phyloP scores from a whole-genome alignment of 1,139 yeast genomes.

The Yamadazyma membranifaciens region DNA sequence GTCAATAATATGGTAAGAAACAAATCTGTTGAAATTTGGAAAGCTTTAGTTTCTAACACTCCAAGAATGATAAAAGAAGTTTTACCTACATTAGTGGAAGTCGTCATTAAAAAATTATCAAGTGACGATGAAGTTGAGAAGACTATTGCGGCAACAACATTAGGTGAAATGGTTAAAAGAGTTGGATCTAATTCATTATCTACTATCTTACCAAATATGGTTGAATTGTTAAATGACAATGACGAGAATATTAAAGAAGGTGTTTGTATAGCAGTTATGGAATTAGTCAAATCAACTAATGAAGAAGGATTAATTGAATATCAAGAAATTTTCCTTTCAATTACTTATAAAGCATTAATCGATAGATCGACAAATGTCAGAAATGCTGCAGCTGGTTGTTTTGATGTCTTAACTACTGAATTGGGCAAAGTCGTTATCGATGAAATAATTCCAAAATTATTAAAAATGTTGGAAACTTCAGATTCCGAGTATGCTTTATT shows the following conservation, averaged over 20 bases:
- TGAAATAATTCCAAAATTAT: constrained; percentile 80
- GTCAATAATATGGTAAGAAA: constrained; percentile 82
- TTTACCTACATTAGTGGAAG: constrained; percentile 75
- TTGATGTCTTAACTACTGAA: constrained; percentile 78
- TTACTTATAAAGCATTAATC: constrained; percentile 76
- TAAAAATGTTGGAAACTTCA: constrained; percentile 56
- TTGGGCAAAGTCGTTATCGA: constrained; percentile 87
- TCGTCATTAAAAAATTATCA: constrained; percentile 81
- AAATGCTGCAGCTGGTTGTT: constrained; percentile 88
- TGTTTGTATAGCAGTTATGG: constrained; percentile 89
- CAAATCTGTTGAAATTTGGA: constrained; percentile 96
- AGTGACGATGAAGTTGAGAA: constrained; percentile 77
- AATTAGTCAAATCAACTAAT: constrained; percentile 75
- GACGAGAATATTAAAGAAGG: constrained; percentile 84
- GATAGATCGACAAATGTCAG: constrained; percentile 75
- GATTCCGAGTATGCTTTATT: constrained; percentile 73
- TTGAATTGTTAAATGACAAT: constrained; percentile 64
- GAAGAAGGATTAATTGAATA: constrained; percentile 60
- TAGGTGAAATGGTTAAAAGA: constrained; percentile 93
- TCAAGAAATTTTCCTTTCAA: constrained; percentile 68
- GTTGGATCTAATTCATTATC: constrained; percentile 89
- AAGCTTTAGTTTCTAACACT: constrained; percentile 91
- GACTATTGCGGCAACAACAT: constrained; percentile 86
- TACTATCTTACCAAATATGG: constrained; percentile 81
- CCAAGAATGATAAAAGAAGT: constrained; percentile 96